These are phyloP conservation scores for Microbotryomycetes sp. DNA, from an alignment of 1,284 basidiomycete species.

Conservation along the genomic window DNA sequence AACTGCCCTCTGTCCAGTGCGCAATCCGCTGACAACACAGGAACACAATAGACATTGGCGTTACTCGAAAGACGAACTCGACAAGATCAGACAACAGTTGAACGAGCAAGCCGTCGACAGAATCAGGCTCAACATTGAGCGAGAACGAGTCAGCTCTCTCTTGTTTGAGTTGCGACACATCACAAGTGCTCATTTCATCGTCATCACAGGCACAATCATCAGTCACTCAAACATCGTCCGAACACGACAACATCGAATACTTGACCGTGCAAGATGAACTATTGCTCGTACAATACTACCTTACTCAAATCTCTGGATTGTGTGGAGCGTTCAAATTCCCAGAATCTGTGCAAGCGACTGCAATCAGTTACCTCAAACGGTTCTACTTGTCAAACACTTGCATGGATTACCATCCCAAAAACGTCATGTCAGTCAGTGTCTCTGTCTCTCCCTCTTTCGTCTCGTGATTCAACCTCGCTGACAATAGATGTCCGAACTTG, in stretches of 20 bases:
- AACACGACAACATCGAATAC: conserved; percentile 56
- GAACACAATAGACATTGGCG: conserved; percentile 58
- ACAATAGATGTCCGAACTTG: not conserved
- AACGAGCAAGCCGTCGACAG: conserved; percentile 67
- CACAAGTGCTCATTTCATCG: conserved; percentile 21
- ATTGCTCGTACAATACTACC: conserved; percentile 80
- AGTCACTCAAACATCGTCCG: conserved; percentile 7
- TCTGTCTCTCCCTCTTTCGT: not conserved
- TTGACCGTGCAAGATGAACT: conserved; percentile 76
- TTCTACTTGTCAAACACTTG: conserved; percentile 97
- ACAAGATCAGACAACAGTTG: conserved; percentile 49
- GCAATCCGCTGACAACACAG: not conserved
- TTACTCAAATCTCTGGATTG: conserved; percentile 74
- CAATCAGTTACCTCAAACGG: conserved; percentile 83
- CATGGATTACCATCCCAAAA: conserved; percentile 99
- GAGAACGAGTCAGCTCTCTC: conserved; percentile 60
- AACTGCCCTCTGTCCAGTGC: not conserved
- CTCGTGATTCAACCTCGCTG: not conserved
- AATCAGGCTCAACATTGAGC: conserved; percentile 68
- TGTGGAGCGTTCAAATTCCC: conserved; percentile 78
- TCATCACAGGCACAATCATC: no score
- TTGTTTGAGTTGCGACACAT: no score
- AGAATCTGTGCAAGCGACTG: conserved; percentile 87
- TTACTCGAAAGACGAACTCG: conserved; percentile 63
- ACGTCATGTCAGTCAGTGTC: conserved; percentile 70